Base-by-base conservation (phyloP, 2,329 filamentous ascomycete species). In the Venturia nashicola region DNA sequence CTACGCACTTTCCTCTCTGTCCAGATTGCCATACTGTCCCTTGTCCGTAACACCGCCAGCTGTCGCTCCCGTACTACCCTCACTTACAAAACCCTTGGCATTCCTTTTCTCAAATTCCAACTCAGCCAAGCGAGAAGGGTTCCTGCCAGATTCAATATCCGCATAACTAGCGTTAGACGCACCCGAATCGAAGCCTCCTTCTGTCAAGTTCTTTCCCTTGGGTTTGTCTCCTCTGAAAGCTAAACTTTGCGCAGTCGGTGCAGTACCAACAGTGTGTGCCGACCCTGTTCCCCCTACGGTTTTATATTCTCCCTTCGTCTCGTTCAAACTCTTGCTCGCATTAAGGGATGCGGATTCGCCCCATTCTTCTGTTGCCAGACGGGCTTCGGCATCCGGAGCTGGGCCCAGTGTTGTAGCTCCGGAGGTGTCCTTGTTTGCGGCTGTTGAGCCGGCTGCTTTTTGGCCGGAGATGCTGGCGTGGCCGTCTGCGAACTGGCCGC, bases 401-500 rank as follows among this genome's bases (percentile, higher is more conserved):
- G 83, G 74, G 2, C 77, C 74, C 8, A 86, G 77, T 9, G 72
- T 76, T 11, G 72, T 79, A 4, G 84, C 81, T 60, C 75, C 77
- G 6, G 80, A 82, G 2, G 78, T 83, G 73, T 84, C 77, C 65
- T 78, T 82, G 67, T 76, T 86, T 72, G 80, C 82, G 61, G 82
- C 77, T 23, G 80, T 86, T 42, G 79, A 83, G 59, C 79, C 78
- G n/a, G 69, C 68, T 51, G 82, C 81, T 9, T 77, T 75, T 61
- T 85, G 81, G 16, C 75, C 72, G 40, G 77, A 76, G 6, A 78
- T 78, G 48, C 79, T 77, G 20, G 80, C 78, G 66, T 81, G 77
- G 32, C 79, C 77, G 75, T 90, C 89, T 69, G 89, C 90, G 14
- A 73, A 76, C 67, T 88, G 89, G 65, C 80, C 80, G 27, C 77